Conservation (phyloP, 1,284 basidiomycete genomes). For the Waitea zeae region DNA sequence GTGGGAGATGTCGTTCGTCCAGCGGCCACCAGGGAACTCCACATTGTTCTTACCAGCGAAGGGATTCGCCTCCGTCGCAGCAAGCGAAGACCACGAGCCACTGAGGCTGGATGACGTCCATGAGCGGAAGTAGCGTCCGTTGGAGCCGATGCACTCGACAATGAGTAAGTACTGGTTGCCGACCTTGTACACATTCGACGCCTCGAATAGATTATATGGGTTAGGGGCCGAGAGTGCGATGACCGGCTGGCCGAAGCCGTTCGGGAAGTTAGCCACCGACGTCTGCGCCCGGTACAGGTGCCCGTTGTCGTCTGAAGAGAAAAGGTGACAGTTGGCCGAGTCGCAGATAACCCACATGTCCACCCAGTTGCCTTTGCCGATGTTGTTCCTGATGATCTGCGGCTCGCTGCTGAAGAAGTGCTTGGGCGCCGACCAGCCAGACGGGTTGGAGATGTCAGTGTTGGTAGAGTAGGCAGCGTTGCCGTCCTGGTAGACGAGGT, state of each 20-base stretch:
- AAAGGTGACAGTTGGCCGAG: constrained; percentile 7
- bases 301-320: constrained; percentile 8
- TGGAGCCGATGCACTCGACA: constrained; percentile 8
- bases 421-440: not conserved
- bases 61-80: constrained; percentile 6
- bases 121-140: constrained; percentile 9
- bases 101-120: constrained; percentile 7
- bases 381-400: not conserved
- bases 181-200: constrained; percentile 6
- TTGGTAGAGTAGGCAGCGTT: not conserved
- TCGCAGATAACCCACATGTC: not conserved
- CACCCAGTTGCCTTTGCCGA: too few relatives aligned
- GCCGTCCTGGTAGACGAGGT: not conserved
- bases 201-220: not conserved
- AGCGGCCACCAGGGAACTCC: constrained; percentile 2
- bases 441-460: not conserved
- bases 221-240: constrained; percentile 3
- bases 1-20: constrained; percentile 6
- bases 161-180: constrained; percentile 8
- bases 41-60: constrained; percentile 7
- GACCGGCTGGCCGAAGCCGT: constrained; percentile 5
- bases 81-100: constrained; percentile 7
- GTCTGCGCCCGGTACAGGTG: constrained; percentile 8
- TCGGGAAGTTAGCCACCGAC: constrained; percentile 8
- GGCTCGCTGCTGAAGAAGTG: not conserved